Conservation (phyloP, 2,329 filamentous ascomycete genomes). For the Phialemoniopsis sp. region DNA sequence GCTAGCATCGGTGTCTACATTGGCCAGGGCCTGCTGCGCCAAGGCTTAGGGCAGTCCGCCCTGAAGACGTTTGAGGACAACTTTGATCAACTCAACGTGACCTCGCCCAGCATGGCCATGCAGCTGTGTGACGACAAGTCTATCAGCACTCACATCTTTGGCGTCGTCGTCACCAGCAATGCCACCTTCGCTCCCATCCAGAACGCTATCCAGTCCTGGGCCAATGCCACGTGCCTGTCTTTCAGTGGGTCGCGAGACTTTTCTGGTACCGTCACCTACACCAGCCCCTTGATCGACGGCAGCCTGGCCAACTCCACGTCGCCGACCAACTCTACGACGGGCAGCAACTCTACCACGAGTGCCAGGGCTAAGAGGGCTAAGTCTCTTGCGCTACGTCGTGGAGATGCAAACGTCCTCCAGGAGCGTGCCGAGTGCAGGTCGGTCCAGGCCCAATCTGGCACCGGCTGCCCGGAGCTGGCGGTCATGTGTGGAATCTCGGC, state of each 20-base stretch:
- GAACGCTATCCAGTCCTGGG: conserved; percentile 20
- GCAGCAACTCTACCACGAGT: background rate
- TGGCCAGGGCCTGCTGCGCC: conserved; percentile 21
- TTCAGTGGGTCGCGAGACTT: conserved; percentile 12
- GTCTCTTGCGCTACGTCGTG: background rate
- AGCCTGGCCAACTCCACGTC: background rate
- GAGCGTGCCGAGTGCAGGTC: conserved; percentile 17
- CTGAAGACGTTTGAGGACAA: conserved; percentile 20
- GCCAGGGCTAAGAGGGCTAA: background rate
- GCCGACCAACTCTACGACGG: background rate
- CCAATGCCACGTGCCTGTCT: conserved; percentile 18
- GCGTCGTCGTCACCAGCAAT: conserved; percentile 24
- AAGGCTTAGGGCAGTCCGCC: conserved; percentile 20
- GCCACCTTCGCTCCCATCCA: conserved; percentile 23
- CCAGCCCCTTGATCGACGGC: conserved; percentile 8
- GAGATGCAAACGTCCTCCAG: background rate
- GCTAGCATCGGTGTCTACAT: conserved; percentile 28
- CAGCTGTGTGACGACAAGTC: conserved; percentile 26
- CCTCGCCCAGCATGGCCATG: conserved; percentile 23
- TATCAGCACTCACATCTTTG: conserved; percentile 25
- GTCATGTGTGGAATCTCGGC: conserved; percentile 30
- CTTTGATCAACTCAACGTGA: conserved; percentile 13
- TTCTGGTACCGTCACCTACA: conserved; percentile 13
- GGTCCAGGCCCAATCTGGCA: conserved; percentile 24
- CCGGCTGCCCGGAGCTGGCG: conserved; percentile 30